Base-by-base conservation (phyloP, 768 basidiomycete species). In the Mrakia blollopis region DNA sequence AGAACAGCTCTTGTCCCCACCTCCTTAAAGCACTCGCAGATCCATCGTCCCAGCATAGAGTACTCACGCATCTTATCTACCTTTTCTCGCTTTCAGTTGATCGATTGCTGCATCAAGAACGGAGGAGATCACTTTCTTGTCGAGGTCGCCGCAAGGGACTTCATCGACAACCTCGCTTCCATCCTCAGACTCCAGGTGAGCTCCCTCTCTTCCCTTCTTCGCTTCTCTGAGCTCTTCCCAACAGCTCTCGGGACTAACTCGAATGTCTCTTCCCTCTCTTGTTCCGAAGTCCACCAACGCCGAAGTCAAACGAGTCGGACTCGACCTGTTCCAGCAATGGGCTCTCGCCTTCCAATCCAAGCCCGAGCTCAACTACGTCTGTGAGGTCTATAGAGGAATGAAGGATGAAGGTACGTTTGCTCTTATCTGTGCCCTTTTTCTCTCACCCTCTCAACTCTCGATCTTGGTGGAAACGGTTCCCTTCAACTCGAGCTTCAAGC, bases 31-130 rank as follows among this genome's bases (percentile, higher is more conserved):
- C 61, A n/a, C 39, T 65, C 61, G 18, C n/a, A 28, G n/a, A 41
- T 5, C 4, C 39, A 1, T 13, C 30, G 1, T 41, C 69, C 8
- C n/a, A n/a, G 50, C 16, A 57, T 14, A 63, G 41, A 69, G 21
- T 14, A 11, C 67, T 28, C 41, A 39, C 63, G 11, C 25, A 2
- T 65, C 21, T 47, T 11, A 14, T 54, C 39, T 28, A 39, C 37
- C 52, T 62, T 21, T 9, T 50, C 72, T 50, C 76, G 14, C 76
- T 79, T 52, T 0, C 82, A 96, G 92, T 86, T 98, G 69, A 89
- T 92, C 67, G 97, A 98, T 83, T 87, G 90, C 13, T 94, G 93
- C 81, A 88, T 98, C 83, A 99, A 99, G 89, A 99, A 99, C 81
- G 94, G 93, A 14, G 97, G 97, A 0, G 94, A 98, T 80, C 89